phyloP scores from a whole-genome alignment of 2,329 filamentous ascomycete species.

The Xylaria sp. region DNA sequence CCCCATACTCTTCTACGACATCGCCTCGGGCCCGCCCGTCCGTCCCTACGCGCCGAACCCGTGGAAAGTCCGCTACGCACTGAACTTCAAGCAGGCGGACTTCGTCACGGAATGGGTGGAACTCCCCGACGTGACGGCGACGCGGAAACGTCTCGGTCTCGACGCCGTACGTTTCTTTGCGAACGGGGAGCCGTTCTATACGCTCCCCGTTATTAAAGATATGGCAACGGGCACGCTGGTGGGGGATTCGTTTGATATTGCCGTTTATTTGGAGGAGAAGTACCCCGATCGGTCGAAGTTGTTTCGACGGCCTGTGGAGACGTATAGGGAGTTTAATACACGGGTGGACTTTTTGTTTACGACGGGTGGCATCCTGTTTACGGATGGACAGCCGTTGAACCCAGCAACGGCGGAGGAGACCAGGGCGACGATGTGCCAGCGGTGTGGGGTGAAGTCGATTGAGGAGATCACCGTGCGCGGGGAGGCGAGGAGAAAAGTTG shows the following conservation, averaged over 20 bases:
- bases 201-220: slow-evolving; percentile 54
- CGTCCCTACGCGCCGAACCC: slow-evolving; percentile 31
- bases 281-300: slow-evolving; percentile 46
- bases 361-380: slow-evolving; percentile 38
- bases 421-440: slow-evolving; percentile 44
- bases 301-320: slow-evolving; percentile 38
- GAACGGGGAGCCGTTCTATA: slow-evolving; percentile 55
- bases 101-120: slow-evolving; percentile 44
- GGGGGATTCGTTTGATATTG: slow-evolving; percentile 63
- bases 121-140: slow-evolving; percentile 45
- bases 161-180: slow-evolving; percentile 48
- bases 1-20: slow-evolving; percentile 39
- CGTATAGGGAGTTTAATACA: slow-evolving; percentile 48
- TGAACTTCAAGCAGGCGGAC: slow-evolving; percentile 38
- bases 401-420: slow-evolving; percentile 40
- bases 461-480: slow-evolving; percentile 33
- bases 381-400: slow-evolving; percentile 44
- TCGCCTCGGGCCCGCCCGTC: slow-evolving; percentile 33
- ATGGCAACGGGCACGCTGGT: slow-evolving; percentile 36
- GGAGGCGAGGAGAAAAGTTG: slow-evolving; percentile 21
- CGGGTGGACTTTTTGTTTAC: slow-evolving; percentile 52
- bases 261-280: slow-evolving; percentile 49
- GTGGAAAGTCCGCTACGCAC: slow-evolving; percentile 33
- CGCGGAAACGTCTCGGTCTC: slow-evolving; percentile 43
- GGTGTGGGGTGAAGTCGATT: slow-evolving; percentile 42